Conservation (phyloP, 1,139 yeast genomes). For the Yamadazyma diddensiae region DNA sequence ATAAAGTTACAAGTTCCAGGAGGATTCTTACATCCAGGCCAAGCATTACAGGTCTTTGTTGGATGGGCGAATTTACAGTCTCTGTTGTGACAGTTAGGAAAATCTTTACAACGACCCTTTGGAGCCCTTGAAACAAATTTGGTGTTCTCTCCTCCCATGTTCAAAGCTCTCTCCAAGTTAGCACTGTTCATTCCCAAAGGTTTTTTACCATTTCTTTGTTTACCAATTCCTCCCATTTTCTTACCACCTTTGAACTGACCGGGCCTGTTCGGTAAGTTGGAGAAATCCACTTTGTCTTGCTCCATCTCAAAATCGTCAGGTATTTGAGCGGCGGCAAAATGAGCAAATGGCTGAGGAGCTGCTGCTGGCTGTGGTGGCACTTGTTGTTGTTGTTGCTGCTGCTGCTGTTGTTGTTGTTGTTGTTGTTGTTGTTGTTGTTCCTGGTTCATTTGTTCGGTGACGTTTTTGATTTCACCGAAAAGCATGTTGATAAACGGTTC, state of each 20-base stretch:
- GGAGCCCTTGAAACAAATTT: slow-evolving; percentile 39
- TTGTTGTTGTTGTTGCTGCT: slow-evolving; percentile 12
- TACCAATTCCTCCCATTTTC: slow-evolving; percentile 14
- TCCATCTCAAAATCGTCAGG: slow-evolving; percentile 13
- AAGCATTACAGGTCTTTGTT: slow-evolving; percentile 68
- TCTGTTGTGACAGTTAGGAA: slow-evolving; percentile 72
- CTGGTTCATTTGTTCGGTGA: slow-evolving; percentile 17
- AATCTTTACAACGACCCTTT: slow-evolving; percentile 69
- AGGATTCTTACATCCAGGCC: slow-evolving; percentile 74
- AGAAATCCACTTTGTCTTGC: slow-evolving; percentile 15
- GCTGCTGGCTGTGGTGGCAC: slow-evolving; percentile 1
- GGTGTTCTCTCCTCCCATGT: slow-evolving; percentile 25
- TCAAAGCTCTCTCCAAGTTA: slow-evolving; percentile 42
- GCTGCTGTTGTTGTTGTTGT: slow-evolving; percentile 13
- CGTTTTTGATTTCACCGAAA: slow-evolving; percentile 51
- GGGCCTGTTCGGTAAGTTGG: slow-evolving; percentile 12
- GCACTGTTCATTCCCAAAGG: slow-evolving; percentile 35
- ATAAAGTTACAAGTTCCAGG: slow-evolving; percentile 80
- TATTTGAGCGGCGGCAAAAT: not conserved
- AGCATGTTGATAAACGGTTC: slow-evolving; percentile 48
- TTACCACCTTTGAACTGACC: slow-evolving; percentile 5
- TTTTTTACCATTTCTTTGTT: slow-evolving; percentile 17
- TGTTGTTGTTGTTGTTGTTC: slow-evolving; percentile 13
- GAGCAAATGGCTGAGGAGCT: slow-evolving; percentile 2
- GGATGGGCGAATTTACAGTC: slow-evolving; percentile 80